Conservation (phyloP, 78 protist genomes). For the Dictyostelium citrinum region DNA sequence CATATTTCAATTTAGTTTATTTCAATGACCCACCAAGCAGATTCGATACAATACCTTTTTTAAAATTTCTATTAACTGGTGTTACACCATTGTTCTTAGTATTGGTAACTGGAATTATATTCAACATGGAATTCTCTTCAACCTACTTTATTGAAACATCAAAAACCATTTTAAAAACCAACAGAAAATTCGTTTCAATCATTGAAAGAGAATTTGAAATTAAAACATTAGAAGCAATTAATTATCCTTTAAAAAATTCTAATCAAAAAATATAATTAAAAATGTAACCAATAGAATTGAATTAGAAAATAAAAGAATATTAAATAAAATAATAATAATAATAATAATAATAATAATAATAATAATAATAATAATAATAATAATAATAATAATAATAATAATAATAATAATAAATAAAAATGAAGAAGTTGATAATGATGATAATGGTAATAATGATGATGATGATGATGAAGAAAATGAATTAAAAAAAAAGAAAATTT, state of each 20-base stretch:
- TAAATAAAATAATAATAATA: too few species aligned
- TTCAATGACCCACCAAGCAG: not conserved
- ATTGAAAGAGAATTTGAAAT: slow-evolving; percentile 1
- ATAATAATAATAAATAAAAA: too few species aligned
- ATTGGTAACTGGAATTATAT: not conserved
- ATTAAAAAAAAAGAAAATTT: not conserved
- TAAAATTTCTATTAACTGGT: not conserved
- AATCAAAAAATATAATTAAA: not conserved
- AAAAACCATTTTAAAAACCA: not conserved
- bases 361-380: too few species aligned
- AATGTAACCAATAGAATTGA: not conserved
- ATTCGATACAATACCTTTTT: not conserved
- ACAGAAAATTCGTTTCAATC: not conserved
- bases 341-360: too few species aligned
- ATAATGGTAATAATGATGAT: too few species aligned
- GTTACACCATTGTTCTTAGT: not conserved
- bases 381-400: too few species aligned
- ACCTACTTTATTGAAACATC: not conserved
- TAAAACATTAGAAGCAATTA: not conserved
- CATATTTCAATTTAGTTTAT: not conserved
- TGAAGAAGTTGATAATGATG: too few species aligned
- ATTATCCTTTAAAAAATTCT: not conserved
- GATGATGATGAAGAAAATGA: not conserved
- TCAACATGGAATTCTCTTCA: not conserved
- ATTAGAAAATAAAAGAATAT: not conserved